Conservation (phyloP, 768 basidiomycete genomes). For the Cyclocybe cylindracea region DNA sequence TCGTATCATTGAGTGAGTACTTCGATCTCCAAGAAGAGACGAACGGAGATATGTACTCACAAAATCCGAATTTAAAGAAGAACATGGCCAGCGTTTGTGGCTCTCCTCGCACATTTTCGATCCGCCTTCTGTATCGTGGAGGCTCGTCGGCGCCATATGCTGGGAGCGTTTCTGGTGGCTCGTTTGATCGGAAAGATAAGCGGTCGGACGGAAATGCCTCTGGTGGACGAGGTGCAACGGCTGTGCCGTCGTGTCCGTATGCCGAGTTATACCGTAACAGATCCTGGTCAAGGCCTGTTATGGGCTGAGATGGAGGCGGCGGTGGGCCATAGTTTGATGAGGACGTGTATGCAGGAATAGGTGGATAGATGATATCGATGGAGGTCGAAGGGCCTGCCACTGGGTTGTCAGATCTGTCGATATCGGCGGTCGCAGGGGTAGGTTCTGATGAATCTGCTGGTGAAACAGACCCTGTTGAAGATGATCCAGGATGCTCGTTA, state of each 20-base stretch:
- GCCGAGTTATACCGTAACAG: constrained; percentile 10
- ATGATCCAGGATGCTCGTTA: too few relatives aligned
- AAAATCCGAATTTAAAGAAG: constrained; percentile 18
- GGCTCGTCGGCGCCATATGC: constrained; percentile 17
- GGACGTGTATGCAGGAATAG: too few relatives aligned
- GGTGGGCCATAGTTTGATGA: too few relatives aligned
- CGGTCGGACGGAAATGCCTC: constrained; percentile 14
- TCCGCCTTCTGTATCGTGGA: constrained; percentile 11
- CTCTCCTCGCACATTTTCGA: constrained; percentile 7
- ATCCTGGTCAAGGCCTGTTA: background rate
- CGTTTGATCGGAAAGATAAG: constrained; percentile 7
- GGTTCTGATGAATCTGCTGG: too few relatives aligned
- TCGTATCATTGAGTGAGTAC: background rate
- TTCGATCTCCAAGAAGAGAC: background rate
- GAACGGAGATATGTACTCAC: constrained; percentile 3
- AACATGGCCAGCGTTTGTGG: constrained; percentile 15
- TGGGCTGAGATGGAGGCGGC: too few relatives aligned
- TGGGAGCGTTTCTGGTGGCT: constrained; percentile 12
- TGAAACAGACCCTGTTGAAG: too few relatives aligned
- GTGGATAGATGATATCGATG: too few relatives aligned
- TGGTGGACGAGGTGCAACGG: constrained; percentile 9
- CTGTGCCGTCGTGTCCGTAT: constrained; percentile 10
- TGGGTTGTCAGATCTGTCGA: too few relatives aligned
- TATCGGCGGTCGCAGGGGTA: too few relatives aligned
- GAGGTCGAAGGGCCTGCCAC: too few relatives aligned